phyloP scores from a whole-genome alignment of 2,329 filamentous ascomycete genomes.

The Dactylellina drechsleri region DNA sequence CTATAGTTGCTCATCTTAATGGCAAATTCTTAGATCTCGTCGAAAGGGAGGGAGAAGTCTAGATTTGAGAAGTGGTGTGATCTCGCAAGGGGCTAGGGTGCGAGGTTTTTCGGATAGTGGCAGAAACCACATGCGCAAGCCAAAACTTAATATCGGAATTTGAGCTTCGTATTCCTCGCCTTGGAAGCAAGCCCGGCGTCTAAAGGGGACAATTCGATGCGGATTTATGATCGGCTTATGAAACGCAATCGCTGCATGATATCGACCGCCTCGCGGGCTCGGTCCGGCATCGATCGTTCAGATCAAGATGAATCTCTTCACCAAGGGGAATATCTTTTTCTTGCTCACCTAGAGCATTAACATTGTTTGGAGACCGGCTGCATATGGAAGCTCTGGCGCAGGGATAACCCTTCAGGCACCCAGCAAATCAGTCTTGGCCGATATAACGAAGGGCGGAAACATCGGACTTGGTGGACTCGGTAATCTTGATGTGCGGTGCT shows the following conservation, averaged over 20 bases:
- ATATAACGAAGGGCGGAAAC: conserved; percentile 32
- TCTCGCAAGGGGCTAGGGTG: conserved; percentile 12
- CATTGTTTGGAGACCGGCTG: not conserved
- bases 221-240: conserved; percentile 15
- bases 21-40: conserved; percentile 10
- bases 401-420: conserved; percentile 30
- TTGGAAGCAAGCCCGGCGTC: conserved; percentile 1
- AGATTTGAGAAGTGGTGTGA: conserved; percentile 48
- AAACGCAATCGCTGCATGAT: not conserved
- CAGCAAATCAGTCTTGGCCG: conserved; percentile 42
- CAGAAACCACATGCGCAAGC: conserved; percentile 1
- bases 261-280: not conserved
- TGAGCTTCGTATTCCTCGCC: not conserved
- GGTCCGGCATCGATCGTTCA: conserved; percentile 8
- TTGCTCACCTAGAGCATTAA: not conserved
- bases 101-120: not conserved
- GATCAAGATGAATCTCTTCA: conserved; percentile 13
- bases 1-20: not conserved
- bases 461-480: conserved; percentile 52
- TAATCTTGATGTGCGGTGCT: conserved; percentile 41
- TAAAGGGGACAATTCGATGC: not conserved
- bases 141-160: not conserved
- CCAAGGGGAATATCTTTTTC: conserved; percentile 1
- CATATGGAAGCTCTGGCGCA: conserved; percentile 26
- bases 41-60: conserved; percentile 25